Base-by-base conservation (phyloP, 257 asterid genomes). In the Solanum gracilifrons region DNA sequence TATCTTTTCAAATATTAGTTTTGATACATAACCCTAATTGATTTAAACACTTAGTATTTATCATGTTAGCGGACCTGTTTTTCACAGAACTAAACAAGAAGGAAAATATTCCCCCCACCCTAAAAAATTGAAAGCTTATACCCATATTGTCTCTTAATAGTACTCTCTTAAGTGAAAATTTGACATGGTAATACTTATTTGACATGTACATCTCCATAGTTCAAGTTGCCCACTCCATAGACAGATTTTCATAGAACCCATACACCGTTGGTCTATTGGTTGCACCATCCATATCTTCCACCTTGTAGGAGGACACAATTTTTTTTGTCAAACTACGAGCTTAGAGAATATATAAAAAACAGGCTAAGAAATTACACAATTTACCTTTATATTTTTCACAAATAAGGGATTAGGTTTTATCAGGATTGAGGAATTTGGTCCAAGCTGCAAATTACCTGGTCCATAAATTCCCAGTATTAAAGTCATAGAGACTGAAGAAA, bases 141-240 rank as follows among this genome's bases (percentile, higher is more conserved):
- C 23, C 33, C 58, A 37, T 73, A 9, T 31, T 23, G 39, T 31
- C 58, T 39, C 31, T 75, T 41, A 36, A 37, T 9, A n/a, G 23
- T 33, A 41, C 36, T 72, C 36, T 69, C 85, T 23, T 58, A 75
- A 32, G 58, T n/a, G 36, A 75, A 36, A 25, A 82, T n/a, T 13
- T 15, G 23, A 32, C 36, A 20, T 68, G 58, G 18, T 80, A 85
- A 39, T 39, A 39, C 13, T 76, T 37, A 76, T 85, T 91, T 91
- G 92, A 93, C 99, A 94, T 88, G 86, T 46, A 89, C 95, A 87
- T 60, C 86, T 88, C 90, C 94, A 37, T 87, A 48, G 82, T 95
- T 89, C 91, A 96, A 90, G 92, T 95, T 96, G 79, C 96, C 97
- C 86, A 94, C 92, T 51, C 92, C 99, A 93, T 93, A 76, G 95